Base-by-base conservation (phyloP, 768 basidiomycete species). In the Amanita rubescens region DNA sequence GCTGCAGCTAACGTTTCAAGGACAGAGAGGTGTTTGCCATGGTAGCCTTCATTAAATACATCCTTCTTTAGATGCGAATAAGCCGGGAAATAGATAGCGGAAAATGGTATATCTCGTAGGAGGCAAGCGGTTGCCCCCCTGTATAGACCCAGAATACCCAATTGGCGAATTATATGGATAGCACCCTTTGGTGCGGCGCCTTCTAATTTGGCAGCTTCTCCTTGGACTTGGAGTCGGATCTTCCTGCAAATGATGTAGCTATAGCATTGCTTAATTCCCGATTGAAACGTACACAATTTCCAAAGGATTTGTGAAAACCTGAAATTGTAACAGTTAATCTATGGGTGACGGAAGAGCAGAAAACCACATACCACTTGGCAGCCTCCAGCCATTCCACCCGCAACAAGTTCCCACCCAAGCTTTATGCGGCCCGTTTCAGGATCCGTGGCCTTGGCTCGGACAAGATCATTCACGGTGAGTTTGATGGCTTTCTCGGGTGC, bases 401-500 rank as follows among this genome's bases (percentile, higher is more conserved):
- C 95, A 5, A 90, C 55, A 15, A 98, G 60, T 69, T 99, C 96
- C 90, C 91, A 94, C n/a, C 62, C 61, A n/a, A 96, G 64, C 54
- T 85, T 81, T 67, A 99, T 99, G 51, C 92, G 80, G 11, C 96
- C 96, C 9, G 96, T 99, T 68, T 95, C 93, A 20, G 94, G 91
- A 69, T 99, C 94, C 71, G 83, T 95, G 9, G 85, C 84, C 48
- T 81, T 79, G 22, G 80, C 75, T 32, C 96, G 84, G 20, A 99
- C 76, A 52, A 95, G 70, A 64, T 96, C 95, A 71, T 97, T 98
- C 45, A 99, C 87, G 2, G 96, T 96, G 56, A 99, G 71, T 67
- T 99, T 99, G 70, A 99, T 96, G 10, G 96, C 96, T 73, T 96
- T 96, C 69, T 96, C 93, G 10, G 93, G 93, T 32, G 93, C 93